Evolutionary conservation across 164 flowering plant species (phyloP), one percentile per base, ranked within the genome.

Genomic region (Berberis vulgaris): DNA sequence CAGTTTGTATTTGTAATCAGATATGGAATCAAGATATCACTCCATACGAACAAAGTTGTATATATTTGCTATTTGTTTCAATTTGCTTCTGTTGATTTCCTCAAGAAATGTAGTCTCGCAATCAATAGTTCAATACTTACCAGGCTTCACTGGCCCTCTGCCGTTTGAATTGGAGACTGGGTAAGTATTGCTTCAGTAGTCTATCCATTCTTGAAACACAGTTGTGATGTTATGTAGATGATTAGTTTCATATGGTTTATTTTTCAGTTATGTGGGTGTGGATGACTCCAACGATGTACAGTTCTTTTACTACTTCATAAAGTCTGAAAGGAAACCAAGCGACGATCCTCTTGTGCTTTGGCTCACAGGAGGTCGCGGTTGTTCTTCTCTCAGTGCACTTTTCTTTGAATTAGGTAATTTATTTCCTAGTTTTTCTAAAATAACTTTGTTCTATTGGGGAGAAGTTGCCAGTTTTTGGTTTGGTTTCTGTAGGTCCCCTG

Each of bases 331-430:
- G 6, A 66, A 75, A 38, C 79, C 84, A 3, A 39, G 5, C 3
- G 58, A 67, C 3, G 84, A 78, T 65, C 82, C 80, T 6, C 65
- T 81, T 4, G 2, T 81, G 2, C 68, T 77, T 4, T 78, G 79
- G 77, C 40, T 74, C 53, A 65, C 71, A 1, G 80, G 84, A 6
- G 84, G 81, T n/a, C 81, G 78, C 41, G 77, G 82, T 41, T 81
- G 80, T 49, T 76, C 80, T 40, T 68, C 60, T 12, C 49, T 75
- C 39, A 66, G 52, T 26, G 77, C 69, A 5, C 66, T 77, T 11
- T 43, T 57, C 45, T 74, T 61, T 43, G 69, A 75, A 46, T 64
- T 75, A 3, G 80, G 80, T 77, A 65, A 26, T 40, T 1, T 3
- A 2, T 41, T 53, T 52, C 3, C n/a, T 41, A 9, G 49, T 46